Conservation (phyloP, 441 rosid genomes). For the Breynia disticha region DNA sequence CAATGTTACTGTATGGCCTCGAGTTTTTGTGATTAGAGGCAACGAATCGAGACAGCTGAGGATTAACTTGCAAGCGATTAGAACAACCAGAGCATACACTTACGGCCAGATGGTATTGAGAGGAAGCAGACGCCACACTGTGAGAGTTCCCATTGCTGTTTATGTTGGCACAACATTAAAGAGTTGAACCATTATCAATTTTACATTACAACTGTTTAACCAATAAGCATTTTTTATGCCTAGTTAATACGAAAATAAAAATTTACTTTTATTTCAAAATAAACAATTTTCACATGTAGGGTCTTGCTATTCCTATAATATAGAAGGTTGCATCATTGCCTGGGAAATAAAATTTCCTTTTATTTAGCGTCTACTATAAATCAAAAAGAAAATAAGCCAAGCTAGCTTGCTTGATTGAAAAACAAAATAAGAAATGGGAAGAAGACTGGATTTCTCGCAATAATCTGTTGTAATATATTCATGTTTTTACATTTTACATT, state of each 20-base stretch:
- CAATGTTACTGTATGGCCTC: constrained; percentile 21
- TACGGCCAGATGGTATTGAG: constrained; percentile 37
- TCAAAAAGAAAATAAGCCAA: too few species aligned
- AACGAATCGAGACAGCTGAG: constrained; percentile 25
- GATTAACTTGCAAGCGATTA: constrained; percentile 20
- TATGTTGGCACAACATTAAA: constrained; percentile 21
- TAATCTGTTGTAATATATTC: too few species aligned
- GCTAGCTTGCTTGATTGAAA: too few species aligned
- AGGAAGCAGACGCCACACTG: constrained; percentile 27
- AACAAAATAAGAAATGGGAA: too few species aligned
- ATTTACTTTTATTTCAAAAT: too few species aligned
- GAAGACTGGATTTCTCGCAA: too few species aligned
- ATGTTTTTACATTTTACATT: too few species aligned
- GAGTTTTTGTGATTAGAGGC: constrained; percentile 19
- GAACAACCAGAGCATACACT: constrained; percentile 28
- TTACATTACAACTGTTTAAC: background rate
- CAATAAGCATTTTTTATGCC: background rate
- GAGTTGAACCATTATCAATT: constrained; percentile 8
- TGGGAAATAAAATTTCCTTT: too few species aligned
- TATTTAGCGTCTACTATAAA: too few species aligned
- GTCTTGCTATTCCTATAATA: too few species aligned
- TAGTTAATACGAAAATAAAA: background rate
- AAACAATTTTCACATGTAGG: too few species aligned
- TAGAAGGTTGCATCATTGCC: too few species aligned
- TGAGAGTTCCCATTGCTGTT: constrained; percentile 44